Evolutionary conservation across 768 basidiomycete species (phyloP).

Genomic region (Kwoniella dendrophila): DNA sequence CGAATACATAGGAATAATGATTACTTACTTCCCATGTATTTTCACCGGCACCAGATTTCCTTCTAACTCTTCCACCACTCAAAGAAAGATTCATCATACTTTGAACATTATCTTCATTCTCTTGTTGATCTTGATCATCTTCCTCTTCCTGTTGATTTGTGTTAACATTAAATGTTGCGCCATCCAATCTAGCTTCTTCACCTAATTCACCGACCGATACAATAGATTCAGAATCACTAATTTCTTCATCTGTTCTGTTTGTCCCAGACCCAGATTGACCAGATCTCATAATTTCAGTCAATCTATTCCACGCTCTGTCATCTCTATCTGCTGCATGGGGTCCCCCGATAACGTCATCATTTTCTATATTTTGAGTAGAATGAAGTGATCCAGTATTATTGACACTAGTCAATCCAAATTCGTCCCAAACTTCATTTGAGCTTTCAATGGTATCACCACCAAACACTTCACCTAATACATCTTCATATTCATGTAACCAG

Average conservation of each 20-base stretch:
- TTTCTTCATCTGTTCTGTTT: slow-evolving; percentile 67
- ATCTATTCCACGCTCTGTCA: slow-evolving; percentile 72
- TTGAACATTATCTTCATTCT: slow-evolving; percentile 20
- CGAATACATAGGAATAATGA: too few relatives aligned
- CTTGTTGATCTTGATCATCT: not conserved
- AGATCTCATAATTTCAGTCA: slow-evolving; percentile 72
- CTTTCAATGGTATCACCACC: slow-evolving; percentile 56
- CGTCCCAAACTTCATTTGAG: slow-evolving; percentile 19
- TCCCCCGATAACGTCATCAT: slow-evolving; percentile 57
- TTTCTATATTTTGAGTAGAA: not conserved
- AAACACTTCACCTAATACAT: slow-evolving; percentile 66
- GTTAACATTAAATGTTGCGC: slow-evolving; percentile 39
- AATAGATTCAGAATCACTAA: slow-evolving; percentile 93
- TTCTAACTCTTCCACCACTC: slow-evolving; percentile 64
- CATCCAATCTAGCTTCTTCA: slow-evolving; percentile 68
- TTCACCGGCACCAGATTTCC: slow-evolving; percentile 61
- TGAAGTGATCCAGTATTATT: not conserved
- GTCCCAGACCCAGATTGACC: not conserved
- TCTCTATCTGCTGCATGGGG: slow-evolving; percentile 37
- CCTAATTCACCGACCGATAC: slow-evolving; percentile 85
- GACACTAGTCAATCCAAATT: slow-evolving; percentile 43
- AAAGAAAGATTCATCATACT: slow-evolving; percentile 59
- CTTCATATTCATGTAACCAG: slow-evolving; percentile 90
- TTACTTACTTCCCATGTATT: slow-evolving; percentile 96
- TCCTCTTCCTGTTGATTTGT: slow-evolving; percentile 49